phyloP scores from a whole-genome alignment of 139 green algal species.

The Tetradesmus lagerheimii region DNA sequence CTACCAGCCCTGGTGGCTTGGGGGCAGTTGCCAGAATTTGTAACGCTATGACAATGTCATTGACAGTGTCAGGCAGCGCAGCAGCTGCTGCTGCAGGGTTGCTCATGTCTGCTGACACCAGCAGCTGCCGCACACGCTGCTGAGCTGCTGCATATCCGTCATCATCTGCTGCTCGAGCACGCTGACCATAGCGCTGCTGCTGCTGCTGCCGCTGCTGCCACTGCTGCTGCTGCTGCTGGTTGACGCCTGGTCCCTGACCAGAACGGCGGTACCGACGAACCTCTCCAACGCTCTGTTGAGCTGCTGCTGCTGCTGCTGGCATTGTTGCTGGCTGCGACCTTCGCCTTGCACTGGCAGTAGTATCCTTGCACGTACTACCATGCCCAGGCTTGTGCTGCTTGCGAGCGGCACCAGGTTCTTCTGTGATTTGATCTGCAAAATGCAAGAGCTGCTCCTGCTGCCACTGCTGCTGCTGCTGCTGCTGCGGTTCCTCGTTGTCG shows the following conservation, averaged over 20 bases:
- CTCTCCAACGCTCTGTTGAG: neutral
- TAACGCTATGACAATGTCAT: slow-evolving; percentile 7
- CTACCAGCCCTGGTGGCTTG: neutral
- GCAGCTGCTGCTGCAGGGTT: neutral
- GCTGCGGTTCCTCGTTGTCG: neutral
- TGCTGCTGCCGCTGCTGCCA: neutral
- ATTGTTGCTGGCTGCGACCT: neutral
- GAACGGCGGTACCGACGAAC: neutral
- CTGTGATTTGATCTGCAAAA: neutral
- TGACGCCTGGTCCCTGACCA: neutral
- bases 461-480: slow-evolving; percentile 12
- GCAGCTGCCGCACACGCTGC: neutral
- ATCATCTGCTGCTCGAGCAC: neutral
- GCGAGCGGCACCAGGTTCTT: neutral
- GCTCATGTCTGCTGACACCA: neutral
- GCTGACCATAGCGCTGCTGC: neutral
- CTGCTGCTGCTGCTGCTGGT: slow-evolving; percentile 11
- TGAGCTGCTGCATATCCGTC: slow-evolving; percentile 13
- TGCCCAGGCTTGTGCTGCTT: neutral
- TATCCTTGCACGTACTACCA: neutral
- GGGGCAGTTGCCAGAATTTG: neutral
- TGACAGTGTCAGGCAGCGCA: neutral
- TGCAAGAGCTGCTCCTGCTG: neutral
- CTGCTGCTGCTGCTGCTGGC: slow-evolving; percentile 35
- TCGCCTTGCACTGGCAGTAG: neutral